phyloP scores from a whole-genome alignment of 1,284 basidiomycete genomes.

The Pholiota adiposa region DNA sequence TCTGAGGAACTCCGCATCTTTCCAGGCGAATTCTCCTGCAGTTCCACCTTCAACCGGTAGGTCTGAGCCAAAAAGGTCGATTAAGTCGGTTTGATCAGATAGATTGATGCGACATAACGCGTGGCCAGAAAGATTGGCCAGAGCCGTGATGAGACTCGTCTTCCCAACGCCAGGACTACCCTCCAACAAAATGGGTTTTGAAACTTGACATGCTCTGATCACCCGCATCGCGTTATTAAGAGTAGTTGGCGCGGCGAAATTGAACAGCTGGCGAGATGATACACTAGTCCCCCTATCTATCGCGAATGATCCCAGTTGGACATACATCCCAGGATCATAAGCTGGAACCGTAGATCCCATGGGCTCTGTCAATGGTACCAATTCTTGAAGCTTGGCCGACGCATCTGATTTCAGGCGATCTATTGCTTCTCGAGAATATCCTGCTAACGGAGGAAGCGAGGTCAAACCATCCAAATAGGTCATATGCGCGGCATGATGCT shows the following conservation, averaged over 20 bases:
- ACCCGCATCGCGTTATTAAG: conserved; percentile 90
- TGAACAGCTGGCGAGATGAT: conserved; percentile 60
- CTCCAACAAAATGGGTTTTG: conserved; percentile 93
- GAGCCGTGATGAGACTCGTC: conserved; percentile 90
- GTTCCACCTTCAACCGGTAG: conserved; percentile 92
- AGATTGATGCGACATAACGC: conserved; percentile 95
- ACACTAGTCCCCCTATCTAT: conserved; percentile 56
- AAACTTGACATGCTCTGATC: conserved; percentile 87
- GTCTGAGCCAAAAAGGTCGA: conserved; percentile 97
- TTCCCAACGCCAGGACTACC: conserved; percentile 99
- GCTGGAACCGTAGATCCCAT: conserved; percentile 31
- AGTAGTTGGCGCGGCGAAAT: conserved; percentile 89
- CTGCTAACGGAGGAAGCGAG: conserved; percentile 71
- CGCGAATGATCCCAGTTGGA: conserved; percentile 81
- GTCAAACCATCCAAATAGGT: conserved; percentile 85
- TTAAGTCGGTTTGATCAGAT: conserved; percentile 97
- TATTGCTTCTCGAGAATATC: conserved; percentile 56
- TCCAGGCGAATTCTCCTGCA: conserved; percentile 96
- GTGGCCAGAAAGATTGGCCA: conserved; percentile 84
- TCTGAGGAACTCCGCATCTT: conserved; percentile 93
- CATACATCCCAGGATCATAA: conserved; percentile 38
- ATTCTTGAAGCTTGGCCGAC: conserved; percentile 45
- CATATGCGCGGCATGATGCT: conserved; percentile 91
- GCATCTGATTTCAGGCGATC: conserved; percentile 56
- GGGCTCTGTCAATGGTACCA: conserved; percentile 50